phyloP scores from a whole-genome alignment of 2,329 filamentous ascomycete genomes.

The Boeremia exigua region DNA sequence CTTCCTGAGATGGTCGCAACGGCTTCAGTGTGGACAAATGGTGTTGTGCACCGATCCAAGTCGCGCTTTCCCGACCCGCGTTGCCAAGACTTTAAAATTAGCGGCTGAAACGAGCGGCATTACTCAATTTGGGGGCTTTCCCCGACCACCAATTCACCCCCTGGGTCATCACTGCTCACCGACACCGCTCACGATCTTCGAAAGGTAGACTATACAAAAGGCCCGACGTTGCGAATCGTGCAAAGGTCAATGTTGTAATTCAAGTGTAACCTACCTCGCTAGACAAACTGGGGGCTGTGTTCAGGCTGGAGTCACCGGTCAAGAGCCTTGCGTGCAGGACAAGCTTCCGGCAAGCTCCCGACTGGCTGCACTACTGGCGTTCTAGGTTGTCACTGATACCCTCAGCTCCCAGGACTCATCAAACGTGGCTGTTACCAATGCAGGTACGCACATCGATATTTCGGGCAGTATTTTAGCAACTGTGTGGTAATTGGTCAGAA shows the following conservation, averaged over 20 bases:
- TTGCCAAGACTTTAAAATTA: constrained; percentile 1
- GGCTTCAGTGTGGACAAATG: background rate
- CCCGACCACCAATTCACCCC: background rate
- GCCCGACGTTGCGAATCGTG: no score
- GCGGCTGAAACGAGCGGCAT: constrained; percentile 11
- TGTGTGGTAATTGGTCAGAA: constrained; percentile 1
- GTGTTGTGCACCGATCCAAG: background rate
- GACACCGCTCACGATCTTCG: background rate
- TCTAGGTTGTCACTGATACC: background rate
- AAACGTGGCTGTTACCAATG: background rate
- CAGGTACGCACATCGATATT: constrained; percentile 4
- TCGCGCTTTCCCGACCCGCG: background rate
- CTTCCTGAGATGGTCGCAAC: background rate
- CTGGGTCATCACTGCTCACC: background rate
- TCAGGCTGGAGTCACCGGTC: background rate
- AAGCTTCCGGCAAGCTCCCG: background rate
- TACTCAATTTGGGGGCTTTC: background rate
- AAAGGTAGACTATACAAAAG: no score
- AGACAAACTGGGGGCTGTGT: background rate
- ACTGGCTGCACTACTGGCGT: background rate
- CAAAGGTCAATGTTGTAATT: no score
- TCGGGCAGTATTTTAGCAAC: constrained; percentile 1
- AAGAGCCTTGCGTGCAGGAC: background rate
- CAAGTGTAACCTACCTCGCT: no score
- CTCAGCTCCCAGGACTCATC: background rate